Evolutionary conservation across 805 yeast species (phyloP).

Genomic region (Torulaspora microellipsoides): DNA sequence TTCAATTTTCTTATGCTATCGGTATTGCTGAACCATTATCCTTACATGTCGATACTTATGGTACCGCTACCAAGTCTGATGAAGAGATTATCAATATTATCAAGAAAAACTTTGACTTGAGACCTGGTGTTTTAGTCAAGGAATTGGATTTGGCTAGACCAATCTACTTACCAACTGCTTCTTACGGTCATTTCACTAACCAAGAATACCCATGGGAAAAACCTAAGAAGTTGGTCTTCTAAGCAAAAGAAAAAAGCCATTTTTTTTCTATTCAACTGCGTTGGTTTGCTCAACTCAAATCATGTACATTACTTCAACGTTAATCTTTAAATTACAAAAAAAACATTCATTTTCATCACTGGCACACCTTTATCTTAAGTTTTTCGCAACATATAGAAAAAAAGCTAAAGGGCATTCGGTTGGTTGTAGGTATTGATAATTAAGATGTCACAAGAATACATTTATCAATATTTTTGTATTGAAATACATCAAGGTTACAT

Average conservation of each 20-base stretch:
- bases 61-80: constrained; percentile 87
- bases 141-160: constrained; percentile 98
- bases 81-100: constrained; percentile 88
- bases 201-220: constrained; percentile 98
- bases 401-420: background rate
- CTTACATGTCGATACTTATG: constrained; percentile 95
- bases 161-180: constrained; percentile 97
- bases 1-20: constrained; percentile 98
- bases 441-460: background rate
- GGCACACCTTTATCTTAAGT: background rate
- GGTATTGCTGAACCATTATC: constrained; percentile 99
- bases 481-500: background rate
- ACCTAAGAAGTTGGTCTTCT: constrained; percentile 73
- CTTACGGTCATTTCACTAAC: constrained; percentile 99
- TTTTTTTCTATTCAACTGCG: constrained; percentile 2
- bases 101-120: constrained; percentile 91
- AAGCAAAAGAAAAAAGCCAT: constrained; percentile 24
- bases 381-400: background rate
- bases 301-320: constrained; percentile 14
- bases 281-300: constrained; percentile 23
- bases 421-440: constrained; percentile 7
- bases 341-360: constrained; percentile 2
- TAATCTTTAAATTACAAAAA: background rate
- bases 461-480: no score
- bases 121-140: constrained; percentile 98